Evolutionary conservation across 2,329 filamentous ascomycete genomes (phyloP).

Genomic region (Pyrenophora tritici-repentis): DNA sequence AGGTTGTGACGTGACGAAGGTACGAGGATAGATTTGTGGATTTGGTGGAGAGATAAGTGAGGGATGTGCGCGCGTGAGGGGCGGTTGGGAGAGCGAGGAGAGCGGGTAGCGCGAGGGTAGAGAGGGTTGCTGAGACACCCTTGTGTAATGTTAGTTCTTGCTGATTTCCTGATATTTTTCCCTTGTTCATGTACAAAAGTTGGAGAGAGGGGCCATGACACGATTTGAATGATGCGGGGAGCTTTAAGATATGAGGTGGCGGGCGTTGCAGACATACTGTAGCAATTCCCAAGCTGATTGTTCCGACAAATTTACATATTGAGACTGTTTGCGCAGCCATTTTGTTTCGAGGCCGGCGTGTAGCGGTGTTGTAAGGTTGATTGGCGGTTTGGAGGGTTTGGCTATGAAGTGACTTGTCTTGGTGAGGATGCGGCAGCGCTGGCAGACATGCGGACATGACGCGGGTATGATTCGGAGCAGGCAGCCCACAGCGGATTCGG

Average conservation of each 20-base stretch:
- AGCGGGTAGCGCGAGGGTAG: conserved; percentile 75
- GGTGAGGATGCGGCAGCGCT: conserved; percentile 21
- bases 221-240: neutral
- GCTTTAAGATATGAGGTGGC: conserved; percentile 15
- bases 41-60: conserved; percentile 64
- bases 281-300: conserved; percentile 82
- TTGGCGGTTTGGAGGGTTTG: neutral
- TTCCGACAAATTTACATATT: conserved; percentile 89
- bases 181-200: too few relatives aligned
- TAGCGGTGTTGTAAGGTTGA: neutral
- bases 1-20: conserved; percentile 68
- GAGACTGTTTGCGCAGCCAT: conserved; percentile 74
- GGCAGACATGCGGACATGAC: conserved; percentile 23
- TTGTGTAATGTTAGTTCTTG: conserved; percentile 47
- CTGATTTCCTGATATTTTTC: neutral
- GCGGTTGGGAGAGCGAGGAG: conserved; percentile 82
- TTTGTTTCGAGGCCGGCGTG: conserved; percentile 5
- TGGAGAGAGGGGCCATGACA: too few relatives aligned
- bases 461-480: conserved; percentile 8
- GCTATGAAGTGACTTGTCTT: conserved; percentile 4
- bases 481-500: neutral
- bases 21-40: conserved; percentile 61
- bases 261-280: conserved; percentile 66
- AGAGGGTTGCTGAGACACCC: conserved; percentile 88
- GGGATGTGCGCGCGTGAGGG: conserved; percentile 65